A percentile compares a stretch with the other conserved stretches of the same genome.
Conservation (phyloP, 768 basidiomycete genomes). For the Kwoniella sp. region DNA sequence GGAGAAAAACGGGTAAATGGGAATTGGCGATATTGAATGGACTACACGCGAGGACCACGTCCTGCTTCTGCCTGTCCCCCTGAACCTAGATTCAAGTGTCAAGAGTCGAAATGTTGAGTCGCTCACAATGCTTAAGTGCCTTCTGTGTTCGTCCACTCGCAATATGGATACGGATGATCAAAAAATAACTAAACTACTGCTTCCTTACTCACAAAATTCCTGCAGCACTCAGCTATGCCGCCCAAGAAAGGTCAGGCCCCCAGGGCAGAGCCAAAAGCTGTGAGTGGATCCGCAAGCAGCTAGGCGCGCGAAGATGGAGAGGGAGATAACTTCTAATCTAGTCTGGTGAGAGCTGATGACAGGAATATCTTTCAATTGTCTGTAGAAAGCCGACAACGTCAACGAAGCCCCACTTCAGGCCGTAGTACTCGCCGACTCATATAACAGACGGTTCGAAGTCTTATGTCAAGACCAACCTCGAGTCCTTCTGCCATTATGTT, state of each 20-base stretch:
- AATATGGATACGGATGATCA: background rate
- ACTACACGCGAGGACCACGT: background rate
- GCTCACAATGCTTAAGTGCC: background rate
- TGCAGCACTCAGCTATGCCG: too few species aligned
- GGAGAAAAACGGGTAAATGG: background rate
- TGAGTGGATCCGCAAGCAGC: constrained; percentile 19
- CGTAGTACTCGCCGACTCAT: constrained; percentile 92
- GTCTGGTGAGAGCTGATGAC: too few species aligned
- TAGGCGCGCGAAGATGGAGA: too few species aligned
- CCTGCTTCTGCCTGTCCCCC: too few species aligned
- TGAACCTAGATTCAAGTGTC: background rate
- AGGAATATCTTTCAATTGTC: too few species aligned
- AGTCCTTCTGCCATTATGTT: constrained; percentile 89
- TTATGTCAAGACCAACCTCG: constrained; percentile 85
- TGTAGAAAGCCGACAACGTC: constrained; percentile 43
- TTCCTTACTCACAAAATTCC: too few species aligned
- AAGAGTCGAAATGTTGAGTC: constrained; percentile 1
- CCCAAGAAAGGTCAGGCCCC: constrained; percentile 38
- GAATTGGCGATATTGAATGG: background rate
- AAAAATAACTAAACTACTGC: too few species aligned
- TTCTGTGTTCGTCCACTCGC: background rate
- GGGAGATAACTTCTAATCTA: too few species aligned
- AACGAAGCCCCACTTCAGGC: constrained; percentile 85
- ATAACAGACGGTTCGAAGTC: constrained; percentile 88
- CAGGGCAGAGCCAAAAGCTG: constrained; percentile 31